Conservation (phyloP, 1,284 basidiomycete genomes). For the Fomitopsis betulina region DNA sequence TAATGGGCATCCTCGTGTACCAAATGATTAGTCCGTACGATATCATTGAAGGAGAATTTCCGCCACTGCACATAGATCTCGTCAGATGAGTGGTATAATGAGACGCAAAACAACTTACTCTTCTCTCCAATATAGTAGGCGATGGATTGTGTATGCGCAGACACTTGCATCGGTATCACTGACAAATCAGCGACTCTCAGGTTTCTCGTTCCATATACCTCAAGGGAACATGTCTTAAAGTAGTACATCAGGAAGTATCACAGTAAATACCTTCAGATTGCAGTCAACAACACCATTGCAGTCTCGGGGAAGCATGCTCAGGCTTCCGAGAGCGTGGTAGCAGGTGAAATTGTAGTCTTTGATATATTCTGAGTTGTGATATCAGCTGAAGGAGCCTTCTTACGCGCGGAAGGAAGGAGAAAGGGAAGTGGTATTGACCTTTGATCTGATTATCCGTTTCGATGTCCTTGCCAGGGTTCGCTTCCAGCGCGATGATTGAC, state of each 20-base stretch:
- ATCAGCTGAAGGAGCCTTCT: background rate
- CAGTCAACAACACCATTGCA: conserved; percentile 48
- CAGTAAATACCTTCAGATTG: conserved; percentile 26
- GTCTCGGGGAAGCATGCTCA: conserved; percentile 43
- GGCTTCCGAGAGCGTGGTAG: conserved; percentile 16
- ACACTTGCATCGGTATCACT: conserved; percentile 18
- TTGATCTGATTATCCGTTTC: conserved; percentile 4
- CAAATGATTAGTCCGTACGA: too few relatives aligned
- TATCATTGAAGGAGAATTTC: too few relatives aligned
- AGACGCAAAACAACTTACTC: conserved; percentile 6
- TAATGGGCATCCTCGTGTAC: too few relatives aligned
- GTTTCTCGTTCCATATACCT: conserved; percentile 29
- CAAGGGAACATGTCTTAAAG: background rate
- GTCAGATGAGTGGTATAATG: too few relatives aligned
- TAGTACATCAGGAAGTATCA: background rate
- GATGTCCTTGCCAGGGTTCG: background rate
- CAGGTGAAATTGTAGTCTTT: conserved; percentile 3
- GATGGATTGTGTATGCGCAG: conserved; percentile 17
- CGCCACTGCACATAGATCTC: too few relatives aligned
- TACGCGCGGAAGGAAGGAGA: too few relatives aligned
- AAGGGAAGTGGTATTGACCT: background rate
- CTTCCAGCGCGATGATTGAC: background rate
- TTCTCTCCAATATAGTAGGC: conserved; percentile 22
- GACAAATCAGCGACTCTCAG: conserved; percentile 29
- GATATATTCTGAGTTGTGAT: background rate